Evolutionary conservation across 371 early-diverging fungal species (phyloP), one percentile per base, ranked within the genome.

Genomic region (Mortierella sp.): DNA sequence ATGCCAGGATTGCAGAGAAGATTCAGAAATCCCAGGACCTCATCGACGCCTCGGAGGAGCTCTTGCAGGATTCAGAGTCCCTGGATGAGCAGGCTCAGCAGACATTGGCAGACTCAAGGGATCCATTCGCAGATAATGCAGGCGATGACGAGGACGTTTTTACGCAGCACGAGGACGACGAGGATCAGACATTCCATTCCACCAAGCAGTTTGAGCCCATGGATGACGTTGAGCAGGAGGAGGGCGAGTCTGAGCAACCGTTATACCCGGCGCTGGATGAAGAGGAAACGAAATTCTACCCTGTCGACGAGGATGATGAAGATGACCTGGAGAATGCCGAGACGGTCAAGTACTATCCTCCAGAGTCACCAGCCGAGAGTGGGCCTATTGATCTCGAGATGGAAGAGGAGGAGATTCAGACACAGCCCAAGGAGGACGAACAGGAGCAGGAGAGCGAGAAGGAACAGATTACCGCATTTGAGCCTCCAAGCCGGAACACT

Each of bases 121-220:
- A 31, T 31, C 68, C 72, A 26, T 71, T 75, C 47, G 31, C 72
- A 16, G 63, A 29, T 3, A 24, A 14, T 1, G 39, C 44, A 16
- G 48, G 41, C 11, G 73, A 64, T 31, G 64, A 69, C 16, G 63
- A 61, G 7, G 52, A 55, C 31, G 55, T 48, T 5, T 34, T 13
- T 22, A 47, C 55, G 16, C 45, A 8, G 29, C 37, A 6, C 16
- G 68, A 44, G 19, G 69, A 73, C 10, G 74, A 79, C 14, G 77
- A 76, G n/a, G 79, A 79, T 14, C 79, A 79, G 66, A 74, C 74
- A 24, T 74, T 74, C 71, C 79, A 74, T 19, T 74, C 79, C 7
- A 71, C 74, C 16, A 67, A 44, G 8, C 74, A 74, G 39, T 79
- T 68, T n/a, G 79, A 74, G 3, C 7, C 58, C 10, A 31, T 29